Conservation (phyloP, 1,284 basidiomycete genomes). For the Heterobasidion annosum region DNA sequence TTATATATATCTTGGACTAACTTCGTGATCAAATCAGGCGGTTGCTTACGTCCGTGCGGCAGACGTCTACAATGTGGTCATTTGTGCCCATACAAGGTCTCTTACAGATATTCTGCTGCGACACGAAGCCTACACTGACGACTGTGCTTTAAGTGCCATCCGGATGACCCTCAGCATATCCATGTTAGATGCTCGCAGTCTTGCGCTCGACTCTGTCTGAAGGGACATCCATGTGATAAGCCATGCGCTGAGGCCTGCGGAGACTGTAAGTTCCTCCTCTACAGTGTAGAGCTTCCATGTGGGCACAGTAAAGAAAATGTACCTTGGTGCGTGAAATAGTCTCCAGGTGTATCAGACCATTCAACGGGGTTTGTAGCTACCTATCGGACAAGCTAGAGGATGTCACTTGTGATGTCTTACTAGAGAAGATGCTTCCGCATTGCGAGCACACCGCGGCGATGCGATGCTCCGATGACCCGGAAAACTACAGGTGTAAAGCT, state of each 20-base stretch:
- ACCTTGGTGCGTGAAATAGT: constrained; percentile 37
- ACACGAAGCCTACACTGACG: neutral
- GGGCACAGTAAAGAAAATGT: constrained; percentile 41
- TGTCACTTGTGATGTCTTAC: constrained; percentile 33
- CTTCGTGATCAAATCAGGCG: constrained; percentile 29
- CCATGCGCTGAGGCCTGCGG: constrained; percentile 48
- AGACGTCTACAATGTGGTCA: constrained; percentile 60
- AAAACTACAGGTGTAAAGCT: constrained; percentile 27
- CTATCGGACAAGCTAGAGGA: constrained; percentile 32
- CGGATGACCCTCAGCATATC: constrained; percentile 49
- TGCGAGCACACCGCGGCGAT: constrained; percentile 50
- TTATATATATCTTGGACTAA: neutral
- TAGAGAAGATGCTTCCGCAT: constrained; percentile 35
- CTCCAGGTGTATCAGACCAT: no score
- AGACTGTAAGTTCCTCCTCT: constrained; percentile 38
- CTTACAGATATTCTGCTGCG: neutral
- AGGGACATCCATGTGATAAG: constrained; percentile 54
- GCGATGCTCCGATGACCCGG: constrained; percentile 36
- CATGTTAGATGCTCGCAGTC: constrained; percentile 38
- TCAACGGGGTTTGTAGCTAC: constrained; percentile 27
- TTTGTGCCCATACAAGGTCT: constrained; percentile 53
- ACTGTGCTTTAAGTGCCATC: constrained; percentile 45
- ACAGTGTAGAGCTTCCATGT: constrained; percentile 47
- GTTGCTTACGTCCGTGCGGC: constrained; percentile 52
- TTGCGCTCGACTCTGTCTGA: constrained; percentile 43